Evolutionary conservation across 306 rosid genomes (phyloP).

Genomic region (Gastrolobium villosum): DNA sequence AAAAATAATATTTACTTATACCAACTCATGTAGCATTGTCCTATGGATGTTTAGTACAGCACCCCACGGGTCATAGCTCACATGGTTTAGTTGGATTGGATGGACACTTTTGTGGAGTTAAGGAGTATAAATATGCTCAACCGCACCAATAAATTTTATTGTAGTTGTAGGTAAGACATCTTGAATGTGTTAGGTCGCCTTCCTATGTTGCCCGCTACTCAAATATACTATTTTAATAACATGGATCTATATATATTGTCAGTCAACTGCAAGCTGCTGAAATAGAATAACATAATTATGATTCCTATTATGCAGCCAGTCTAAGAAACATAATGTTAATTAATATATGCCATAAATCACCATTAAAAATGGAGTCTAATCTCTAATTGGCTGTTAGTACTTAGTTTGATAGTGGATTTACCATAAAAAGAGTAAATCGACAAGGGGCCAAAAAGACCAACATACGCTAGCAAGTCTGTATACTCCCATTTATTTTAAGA

Average conservation of each 20-base stretch:
- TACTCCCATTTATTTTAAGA: constrained; percentile 6
- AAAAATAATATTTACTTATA: neutral
- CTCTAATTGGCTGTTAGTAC: constrained; percentile 32
- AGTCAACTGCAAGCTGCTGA: constrained; percentile 31
- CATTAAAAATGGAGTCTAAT: constrained; percentile 11
- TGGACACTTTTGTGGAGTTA: constrained; percentile 27
- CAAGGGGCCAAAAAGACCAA: constrained; percentile 42
- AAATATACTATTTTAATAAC: constrained; percentile 30
- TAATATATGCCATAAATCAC: constrained; percentile 28
- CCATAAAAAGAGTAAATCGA: neutral
- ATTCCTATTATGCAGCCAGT: constrained; percentile 32
- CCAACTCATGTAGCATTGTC: constrained; percentile 6
- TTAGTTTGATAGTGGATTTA: constrained; percentile 22
- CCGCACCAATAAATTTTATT: constrained; percentile 31
- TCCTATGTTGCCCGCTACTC: constrained; percentile 32
- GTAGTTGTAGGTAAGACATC: constrained; percentile 1
- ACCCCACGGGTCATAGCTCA: neutral
- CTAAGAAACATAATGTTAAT: constrained; percentile 25
- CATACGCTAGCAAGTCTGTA: constrained; percentile 3
- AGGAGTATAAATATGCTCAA: constrained; percentile 31
- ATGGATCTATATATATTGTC: constrained; percentile 13
- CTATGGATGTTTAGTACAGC: constrained; percentile 7
- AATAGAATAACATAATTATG: constrained; percentile 35
- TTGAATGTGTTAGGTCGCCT: constrained; percentile 36
- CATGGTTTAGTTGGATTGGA: neutral